Base-by-base conservation (phyloP, 2,329 filamentous ascomycete species). In the Colletotrichum lupini region DNA sequence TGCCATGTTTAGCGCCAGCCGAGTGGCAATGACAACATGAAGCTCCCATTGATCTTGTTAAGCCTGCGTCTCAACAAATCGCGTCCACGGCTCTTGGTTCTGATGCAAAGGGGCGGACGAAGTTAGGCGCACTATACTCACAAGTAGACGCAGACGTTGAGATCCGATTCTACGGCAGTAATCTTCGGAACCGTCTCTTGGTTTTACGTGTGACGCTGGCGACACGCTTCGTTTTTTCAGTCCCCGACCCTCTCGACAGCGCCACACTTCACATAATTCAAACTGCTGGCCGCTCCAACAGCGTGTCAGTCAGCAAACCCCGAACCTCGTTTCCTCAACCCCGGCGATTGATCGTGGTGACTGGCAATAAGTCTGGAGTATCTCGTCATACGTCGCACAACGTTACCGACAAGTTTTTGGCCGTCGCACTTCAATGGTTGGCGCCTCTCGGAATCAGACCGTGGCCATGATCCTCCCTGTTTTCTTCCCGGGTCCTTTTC, bases 381-480 rank as follows among this genome's bases (percentile, higher is more conserved):
- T 22, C 49, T 42, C 22, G 64, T 62, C 57, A 62, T 52, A 72
- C 49, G 64, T 68, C 55, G 28, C 63, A 68, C 64, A 42, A 49
- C 35, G 8, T 35, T 24, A 28, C 28, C 19, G 49, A 19, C n/a
- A 32, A 62, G 32, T 42, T 46, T 58, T 62, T 53, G 61, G 57
- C 64, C 19, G 64, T 62, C 63, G 58, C 49, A 72, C 57, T 26
- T 52, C n/a, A 26, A 64, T 37, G 49, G 30, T 37, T 5, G 22
- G 30, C 56, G 30, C 59, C 57, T 58, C 32, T 67, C 53, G 30
- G 24, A 5, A 59, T 63, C 66, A 63, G 53, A 55, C 42, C 65
- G 63, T 68, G 14, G 16, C 28, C 28, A 24, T 28, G 35, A 56
- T n/a, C 30, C 53, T 35, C 49, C 64, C 52, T 28, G n/a, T 12